Conservation (phyloP, 83 land plant genomes). For the Picea engelmannii region DNA sequence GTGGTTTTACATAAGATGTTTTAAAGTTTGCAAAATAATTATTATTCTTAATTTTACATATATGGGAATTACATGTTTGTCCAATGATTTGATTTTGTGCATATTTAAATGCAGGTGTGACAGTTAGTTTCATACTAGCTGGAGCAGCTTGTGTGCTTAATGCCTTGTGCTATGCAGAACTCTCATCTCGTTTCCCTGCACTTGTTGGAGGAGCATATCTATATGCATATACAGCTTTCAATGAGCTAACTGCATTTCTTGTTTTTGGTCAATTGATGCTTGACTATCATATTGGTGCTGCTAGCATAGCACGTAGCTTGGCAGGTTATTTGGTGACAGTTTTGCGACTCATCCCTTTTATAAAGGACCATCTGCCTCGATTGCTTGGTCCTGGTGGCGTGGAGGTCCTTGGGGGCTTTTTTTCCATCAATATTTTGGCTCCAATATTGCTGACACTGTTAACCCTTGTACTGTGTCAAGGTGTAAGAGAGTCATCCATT, state of each 20-base stretch:
- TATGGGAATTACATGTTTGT: neutral
- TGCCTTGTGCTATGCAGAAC: conserved; percentile 97
- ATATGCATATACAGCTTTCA: conserved; percentile 87
- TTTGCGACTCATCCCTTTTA: conserved; percentile 51
- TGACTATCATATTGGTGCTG: conserved; percentile 98
- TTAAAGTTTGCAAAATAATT: neutral
- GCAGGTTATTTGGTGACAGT: conserved; percentile 75
- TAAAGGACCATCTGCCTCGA: conserved; percentile 40
- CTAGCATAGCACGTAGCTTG: conserved; percentile 92
- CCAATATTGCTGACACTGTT: conserved; percentile 67
- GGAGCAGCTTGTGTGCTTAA: conserved; percentile 83
- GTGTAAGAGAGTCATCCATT: conserved; percentile 83
- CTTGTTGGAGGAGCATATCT: conserved; percentile 96
- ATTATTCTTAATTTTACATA: neutral
- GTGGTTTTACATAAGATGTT: neutral
- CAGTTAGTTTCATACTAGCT: conserved; percentile 84
- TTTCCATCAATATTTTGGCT: conserved; percentile 86
- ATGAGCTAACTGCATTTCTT: conserved; percentile 94
- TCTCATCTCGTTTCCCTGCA: conserved; percentile 90
- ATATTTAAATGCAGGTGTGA: conserved; percentile 72
- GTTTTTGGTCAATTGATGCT: conserved; percentile 91
- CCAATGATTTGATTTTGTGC: neutral
- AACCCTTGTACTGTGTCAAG: conserved; percentile 75
- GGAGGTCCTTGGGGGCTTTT: conserved; percentile 62
- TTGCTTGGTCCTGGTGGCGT: conserved; percentile 88